Evolutionary conservation across 179 eudicot species (phyloP), one percentile per base, ranked within the genome.

Genomic region (Beta corolliflora): DNA sequence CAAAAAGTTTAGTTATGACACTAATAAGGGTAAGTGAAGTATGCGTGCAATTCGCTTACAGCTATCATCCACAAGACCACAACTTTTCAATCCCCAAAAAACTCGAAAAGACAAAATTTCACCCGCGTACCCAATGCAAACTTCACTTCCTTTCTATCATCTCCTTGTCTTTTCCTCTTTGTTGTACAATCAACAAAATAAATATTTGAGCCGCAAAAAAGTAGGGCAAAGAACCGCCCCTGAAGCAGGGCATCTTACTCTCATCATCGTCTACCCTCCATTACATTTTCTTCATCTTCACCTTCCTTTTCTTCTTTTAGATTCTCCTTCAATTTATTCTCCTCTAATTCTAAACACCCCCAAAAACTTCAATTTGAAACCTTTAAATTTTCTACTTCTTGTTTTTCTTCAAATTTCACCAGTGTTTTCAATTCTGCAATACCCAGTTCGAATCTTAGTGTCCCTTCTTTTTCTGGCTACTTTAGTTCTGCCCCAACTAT

Each of bases 381-480:
- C 73, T 77, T 58, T 50, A 67, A 23, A 71, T 61, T 78, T 61
- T 71, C 50, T 5, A 44, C 75, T 45, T 68, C 14, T 41, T 36
- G 41, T 36, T 36, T 36, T 36, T 55, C 81, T 45, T 55, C 85
- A 23, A 64, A 69, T 50, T 23, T 74, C 15, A 15, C 56, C 7
- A 71, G 36, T 18, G 36, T 10, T 46, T 50, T 69, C 67, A 61
- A 21, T 41, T 9, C 68, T 21, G 12, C 52, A 52, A 41, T 71
- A 82, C 85, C 88, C 81, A 82, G 7, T 79, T 82, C 73, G 18
- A 74, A 53, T 77, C 10, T 73, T 77, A 63, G 81, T 21, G 53
- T 78, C 65, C 71, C 45, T 21, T 80, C 75, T 54, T 16, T 63
- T 73, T 80, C 81, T 71, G 50, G 73, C 2, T 36, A 59, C 75